These are phyloP conservation scores for Kalanchoe fedtschenkoi DNA, from an alignment of 164 flowering plant genomes.

Conservation along the genomic window DNA sequence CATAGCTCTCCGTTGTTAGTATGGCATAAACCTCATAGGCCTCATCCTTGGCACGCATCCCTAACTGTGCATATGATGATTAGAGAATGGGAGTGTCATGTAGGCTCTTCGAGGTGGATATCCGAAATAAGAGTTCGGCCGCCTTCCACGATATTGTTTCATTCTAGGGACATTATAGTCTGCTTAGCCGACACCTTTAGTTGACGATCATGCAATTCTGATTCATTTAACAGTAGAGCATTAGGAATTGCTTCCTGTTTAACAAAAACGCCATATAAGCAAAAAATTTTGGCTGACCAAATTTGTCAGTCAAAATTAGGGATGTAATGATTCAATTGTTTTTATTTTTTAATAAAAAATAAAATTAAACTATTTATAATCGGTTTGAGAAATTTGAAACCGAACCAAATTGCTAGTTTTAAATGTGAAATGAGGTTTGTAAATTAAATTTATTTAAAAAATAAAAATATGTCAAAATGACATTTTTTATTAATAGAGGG, in stretches of 20 bases:
- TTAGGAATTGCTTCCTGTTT: slow-evolving; percentile 24
- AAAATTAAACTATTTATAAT: too few relatives aligned
- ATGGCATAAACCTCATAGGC: too few relatives aligned
- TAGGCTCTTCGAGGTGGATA: slow-evolving; percentile 43
- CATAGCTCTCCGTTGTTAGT: too few relatives aligned
- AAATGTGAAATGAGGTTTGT: too few relatives aligned
- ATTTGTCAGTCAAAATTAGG: slow-evolving; percentile 24
- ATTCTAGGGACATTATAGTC: slow-evolving; percentile 69
- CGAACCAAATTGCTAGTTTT: too few relatives aligned
- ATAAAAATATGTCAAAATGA: too few relatives aligned
- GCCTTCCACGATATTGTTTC: slow-evolving; percentile 67
- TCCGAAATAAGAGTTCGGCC: slow-evolving; percentile 32
- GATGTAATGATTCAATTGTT: too few relatives aligned
- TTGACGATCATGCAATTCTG: slow-evolving; percentile 27
- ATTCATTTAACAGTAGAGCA: slow-evolving; percentile 21
- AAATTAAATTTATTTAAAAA: too few relatives aligned
- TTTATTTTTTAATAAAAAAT: too few relatives aligned
- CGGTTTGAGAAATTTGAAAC: too few relatives aligned
- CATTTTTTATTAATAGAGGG: too few relatives aligned
- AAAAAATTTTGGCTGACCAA: slow-evolving; percentile 27
- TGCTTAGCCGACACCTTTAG: slow-evolving; percentile 37
- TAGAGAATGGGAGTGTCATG: slow-evolving; percentile 31
- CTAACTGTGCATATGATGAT: slow-evolving; percentile 50
- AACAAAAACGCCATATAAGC: slow-evolving; percentile 24
- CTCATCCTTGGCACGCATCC: too few relatives aligned